phyloP scores from a whole-genome alignment of 1,284 basidiomycete species.

The Apiotrichum brassicae region DNA sequence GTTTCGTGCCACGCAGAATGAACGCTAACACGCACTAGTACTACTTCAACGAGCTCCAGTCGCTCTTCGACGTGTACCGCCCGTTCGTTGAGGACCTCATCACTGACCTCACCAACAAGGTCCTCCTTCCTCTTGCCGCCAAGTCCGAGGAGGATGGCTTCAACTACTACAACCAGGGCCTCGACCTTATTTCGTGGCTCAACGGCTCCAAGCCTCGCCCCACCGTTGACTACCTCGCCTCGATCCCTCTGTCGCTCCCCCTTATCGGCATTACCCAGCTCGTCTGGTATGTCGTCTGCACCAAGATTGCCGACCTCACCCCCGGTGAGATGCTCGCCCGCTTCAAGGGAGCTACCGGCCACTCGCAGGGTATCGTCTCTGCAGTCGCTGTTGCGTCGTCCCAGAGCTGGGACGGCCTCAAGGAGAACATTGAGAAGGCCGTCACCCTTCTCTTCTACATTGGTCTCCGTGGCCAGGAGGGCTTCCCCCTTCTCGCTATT shows the following conservation, averaged over 20 bases:
- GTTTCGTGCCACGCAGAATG: neutral
- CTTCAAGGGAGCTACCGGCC: conserved; percentile 83
- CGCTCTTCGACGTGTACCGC: conserved; percentile 82
- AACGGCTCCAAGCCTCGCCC: conserved; percentile 64
- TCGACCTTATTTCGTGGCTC: conserved; percentile 82
- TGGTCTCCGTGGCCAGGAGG: conserved; percentile 85
- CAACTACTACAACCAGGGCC: conserved; percentile 70
- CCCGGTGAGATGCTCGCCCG: conserved; percentile 72
- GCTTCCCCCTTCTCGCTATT: conserved; percentile 87
- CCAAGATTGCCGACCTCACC: conserved; percentile 64
- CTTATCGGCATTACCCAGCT: conserved; percentile 95
- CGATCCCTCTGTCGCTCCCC: conserved; percentile 89
- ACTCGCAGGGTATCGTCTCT: conserved; percentile 93
- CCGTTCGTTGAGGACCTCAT: conserved; percentile 74
- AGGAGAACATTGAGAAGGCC: conserved; percentile 71
- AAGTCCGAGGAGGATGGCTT: conserved; percentile 56
- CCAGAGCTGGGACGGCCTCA: conserved; percentile 64
- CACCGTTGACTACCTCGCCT: conserved; percentile 79
- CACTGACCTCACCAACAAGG: conserved; percentile 57
- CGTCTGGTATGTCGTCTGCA: conserved; percentile 79
- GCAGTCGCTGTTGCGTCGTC: conserved; percentile 83
- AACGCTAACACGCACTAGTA: conserved; percentile 49
- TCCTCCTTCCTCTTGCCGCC: conserved; percentile 66
- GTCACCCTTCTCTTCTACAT: conserved; percentile 89
- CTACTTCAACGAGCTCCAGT: conserved; percentile 93